Evolutionary conservation across 2,329 filamentous ascomycete genomes (phyloP), one percentile per base, ranked within the genome.

Genomic region (Ascochyta fabae): DNA sequence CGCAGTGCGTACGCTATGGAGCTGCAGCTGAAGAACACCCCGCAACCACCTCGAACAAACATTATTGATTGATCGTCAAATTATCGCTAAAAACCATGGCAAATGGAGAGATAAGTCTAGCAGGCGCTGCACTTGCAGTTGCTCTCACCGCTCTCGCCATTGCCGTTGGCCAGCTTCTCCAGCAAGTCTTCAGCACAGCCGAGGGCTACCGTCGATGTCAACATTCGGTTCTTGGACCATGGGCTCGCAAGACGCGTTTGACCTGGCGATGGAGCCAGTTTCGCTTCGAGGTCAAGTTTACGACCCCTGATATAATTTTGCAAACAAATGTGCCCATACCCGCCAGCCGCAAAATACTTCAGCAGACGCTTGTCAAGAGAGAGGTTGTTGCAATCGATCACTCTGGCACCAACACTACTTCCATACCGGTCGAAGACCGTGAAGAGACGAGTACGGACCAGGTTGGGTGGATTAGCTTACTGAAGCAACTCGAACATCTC

Each of bases 181-280:
- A 49, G n/a, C 59, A 63, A 12, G 41, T 61, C 3, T 60, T 61
- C 12, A 48, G 56, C 0, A 60, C 56, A 1, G 59, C 56, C 1
- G 56, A 63, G 13, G 59, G 56, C 4, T 53, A 63, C 4, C 59
- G 53, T 0, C 50, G 56, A 31, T 61, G 59, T 29, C 56, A 57
- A 34, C 44, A 22, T 0, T 56, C 56, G 0, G 48, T 61, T 0
- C 40, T 61, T 4, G 56, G 61, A 7, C 27, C 16, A 0, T 62
- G 54, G 58, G 45, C 45, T 4, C 27, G 45, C 4, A 40, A 41
- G 16, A 48, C 35, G 27, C 45, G 45, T 8, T 29, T 48, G 9
- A 48, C 45, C 26, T 40, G 36, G 35, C 36, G 45, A 26, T 40
- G 45, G 45, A 48, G 45, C 27, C 45, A 39, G 6, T 59, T 58